Evolutionary conservation across 2,329 filamentous ascomycete genomes (phyloP).

Genomic region (Ophiocordyceps australis): DNA sequence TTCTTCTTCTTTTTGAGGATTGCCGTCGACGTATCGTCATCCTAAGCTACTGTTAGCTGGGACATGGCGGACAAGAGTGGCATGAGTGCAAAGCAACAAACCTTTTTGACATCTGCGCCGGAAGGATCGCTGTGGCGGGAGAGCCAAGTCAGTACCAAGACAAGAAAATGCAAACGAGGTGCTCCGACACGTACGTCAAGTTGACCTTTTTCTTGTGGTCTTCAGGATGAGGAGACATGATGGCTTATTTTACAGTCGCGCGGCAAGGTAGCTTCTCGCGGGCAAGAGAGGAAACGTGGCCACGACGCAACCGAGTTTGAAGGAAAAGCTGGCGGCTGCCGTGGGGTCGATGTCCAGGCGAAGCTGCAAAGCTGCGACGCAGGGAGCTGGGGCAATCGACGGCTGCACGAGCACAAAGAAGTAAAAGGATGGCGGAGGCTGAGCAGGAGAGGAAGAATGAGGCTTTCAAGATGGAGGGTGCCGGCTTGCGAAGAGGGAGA

Average conservation of each 20-base stretch:
- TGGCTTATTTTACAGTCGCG: no score
- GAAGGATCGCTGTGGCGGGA: constrained; percentile 54
- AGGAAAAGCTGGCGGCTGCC: no score
- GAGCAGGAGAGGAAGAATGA: constrained; percentile 6
- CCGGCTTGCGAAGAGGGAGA: constrained; percentile 5
- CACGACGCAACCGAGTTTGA: no score
- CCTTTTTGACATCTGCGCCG: constrained; percentile 70
- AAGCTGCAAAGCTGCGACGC: no score
- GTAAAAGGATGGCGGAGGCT: constrained; percentile 3
- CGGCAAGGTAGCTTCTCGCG: constrained; percentile 10
- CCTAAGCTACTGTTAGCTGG: constrained; percentile 27
- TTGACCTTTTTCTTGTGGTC: constrained; percentile 72
- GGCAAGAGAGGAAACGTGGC: constrained; percentile 8
- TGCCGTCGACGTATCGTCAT: constrained; percentile 83
- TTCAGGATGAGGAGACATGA: constrained; percentile 51
- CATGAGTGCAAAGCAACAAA: constrained; percentile 24
- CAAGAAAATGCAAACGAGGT: no score
- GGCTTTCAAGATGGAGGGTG: no score
- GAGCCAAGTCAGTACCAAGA: no score
- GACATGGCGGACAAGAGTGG: constrained; percentile 2
- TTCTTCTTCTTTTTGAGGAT: constrained; percentile 99
- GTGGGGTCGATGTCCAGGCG: no score
- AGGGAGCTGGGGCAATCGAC: no score
- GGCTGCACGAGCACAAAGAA: constrained; percentile 1
- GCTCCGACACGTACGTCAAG: constrained; percentile 54